phyloP scores from a whole-genome alignment of 116 monocot species.

The Cymodocea nodosa region DNA sequence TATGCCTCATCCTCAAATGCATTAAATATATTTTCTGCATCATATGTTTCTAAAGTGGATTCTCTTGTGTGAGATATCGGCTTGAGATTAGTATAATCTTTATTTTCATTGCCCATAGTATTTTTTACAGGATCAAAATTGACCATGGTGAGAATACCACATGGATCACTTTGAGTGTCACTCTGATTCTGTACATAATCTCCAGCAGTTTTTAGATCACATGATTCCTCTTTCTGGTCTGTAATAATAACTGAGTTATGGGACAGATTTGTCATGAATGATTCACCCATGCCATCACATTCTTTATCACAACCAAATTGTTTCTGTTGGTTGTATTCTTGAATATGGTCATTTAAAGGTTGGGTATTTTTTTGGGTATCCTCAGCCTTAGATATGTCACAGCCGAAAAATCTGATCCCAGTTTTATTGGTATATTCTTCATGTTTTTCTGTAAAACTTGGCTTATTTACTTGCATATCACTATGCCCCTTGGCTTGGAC shows the following conservation, averaged over 20 bases:
- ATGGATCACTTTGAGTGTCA: background rate
- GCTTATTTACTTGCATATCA: background rate
- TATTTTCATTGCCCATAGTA: background rate
- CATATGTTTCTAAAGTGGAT: background rate
- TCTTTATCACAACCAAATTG: background rate
- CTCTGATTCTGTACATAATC: background rate
- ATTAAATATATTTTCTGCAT: background rate
- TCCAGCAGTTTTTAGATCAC: slow-evolving; percentile 2
- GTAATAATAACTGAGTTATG: background rate
- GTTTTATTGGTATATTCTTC: background rate
- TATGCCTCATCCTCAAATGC: background rate
- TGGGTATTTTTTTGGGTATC: background rate
- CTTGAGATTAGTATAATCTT: background rate
- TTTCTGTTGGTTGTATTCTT: background rate
- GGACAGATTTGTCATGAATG: background rate
- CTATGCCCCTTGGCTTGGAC: background rate
- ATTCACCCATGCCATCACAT: background rate
- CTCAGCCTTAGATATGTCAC: background rate
- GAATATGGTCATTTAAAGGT: background rate
- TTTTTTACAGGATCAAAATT: background rate
- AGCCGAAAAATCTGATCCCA: background rate
- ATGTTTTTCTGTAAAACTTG: background rate
- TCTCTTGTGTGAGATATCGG: background rate
- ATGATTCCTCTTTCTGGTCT: background rate
- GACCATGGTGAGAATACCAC: background rate